Evolutionary conservation across 495 filamentous ascomycete genomes (phyloP).

Genomic region (Amphirosellinia nigrospora): DNA sequence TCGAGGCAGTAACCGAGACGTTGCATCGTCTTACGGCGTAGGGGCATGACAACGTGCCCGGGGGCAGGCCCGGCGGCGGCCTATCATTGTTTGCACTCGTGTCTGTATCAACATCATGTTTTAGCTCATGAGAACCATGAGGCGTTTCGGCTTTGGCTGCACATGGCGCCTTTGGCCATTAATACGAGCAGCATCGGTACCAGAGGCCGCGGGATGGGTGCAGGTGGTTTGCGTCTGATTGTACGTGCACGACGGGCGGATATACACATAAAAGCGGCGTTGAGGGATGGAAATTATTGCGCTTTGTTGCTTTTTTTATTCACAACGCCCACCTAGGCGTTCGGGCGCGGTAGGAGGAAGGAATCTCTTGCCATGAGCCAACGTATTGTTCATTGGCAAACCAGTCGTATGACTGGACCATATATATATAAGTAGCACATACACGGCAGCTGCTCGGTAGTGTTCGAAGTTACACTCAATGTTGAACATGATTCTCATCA

Average conservation of each 20-base stretch:
- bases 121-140: conserved; percentile 40
- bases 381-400: conserved; percentile 26
- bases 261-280: conserved; percentile 48
- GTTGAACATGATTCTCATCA: background rate
- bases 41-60: conserved; percentile 9
- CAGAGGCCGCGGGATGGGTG: conserved; percentile 22
- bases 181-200: conserved; percentile 29
- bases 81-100: conserved; percentile 30
- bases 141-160: conserved; percentile 42
- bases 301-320: conserved; percentile 29
- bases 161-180: conserved; percentile 34
- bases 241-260: conserved; percentile 39
- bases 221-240: conserved; percentile 23
- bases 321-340: conserved; percentile 32
- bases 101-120: conserved; percentile 47
- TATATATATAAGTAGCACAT: conserved; percentile 40
- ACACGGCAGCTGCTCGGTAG: conserved; percentile 31
- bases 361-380: conserved; percentile 25
- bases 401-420: conserved; percentile 13
- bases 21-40: conserved; percentile 12
- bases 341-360: conserved; percentile 21
- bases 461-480: conserved; percentile 5
- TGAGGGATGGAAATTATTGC: conserved; percentile 23
- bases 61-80: background rate
- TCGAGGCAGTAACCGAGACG: background rate